Evolutionary conservation across 352 stramenopile species (phyloP).

Genomic region (Pythium biforme): DNA sequence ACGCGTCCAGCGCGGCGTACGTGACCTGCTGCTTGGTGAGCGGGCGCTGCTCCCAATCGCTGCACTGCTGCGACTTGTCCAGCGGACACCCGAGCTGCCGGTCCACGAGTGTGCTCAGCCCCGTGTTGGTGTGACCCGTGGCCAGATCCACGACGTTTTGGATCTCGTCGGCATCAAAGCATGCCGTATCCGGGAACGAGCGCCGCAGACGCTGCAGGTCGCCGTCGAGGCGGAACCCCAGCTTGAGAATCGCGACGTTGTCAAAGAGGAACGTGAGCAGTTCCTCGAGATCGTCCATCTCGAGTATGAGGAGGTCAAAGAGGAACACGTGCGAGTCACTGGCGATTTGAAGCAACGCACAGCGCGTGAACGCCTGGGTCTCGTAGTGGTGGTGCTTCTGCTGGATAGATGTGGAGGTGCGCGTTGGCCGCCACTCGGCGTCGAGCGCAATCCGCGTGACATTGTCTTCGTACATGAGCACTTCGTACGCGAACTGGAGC

Average conservation of each 20-base stretch:
- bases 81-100: slow-evolving; percentile 52
- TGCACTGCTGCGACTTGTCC: slow-evolving; percentile 65
- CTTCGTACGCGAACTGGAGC: slow-evolving; percentile 43
- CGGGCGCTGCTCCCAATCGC: slow-evolving; percentile 69
- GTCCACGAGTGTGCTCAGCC: slow-evolving; percentile 49
- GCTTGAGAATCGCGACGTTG: slow-evolving; percentile 47
- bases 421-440: slow-evolving; percentile 66
- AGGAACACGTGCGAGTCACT: slow-evolving; percentile 65
- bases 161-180: slow-evolving; percentile 45
- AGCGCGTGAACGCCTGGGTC: slow-evolving; percentile 41
- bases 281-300: slow-evolving; percentile 56
- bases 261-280: slow-evolving; percentile 52
- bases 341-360: slow-evolving; percentile 61
- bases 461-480: slow-evolving; percentile 40
- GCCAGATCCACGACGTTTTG: slow-evolving; percentile 64
- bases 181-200: slow-evolving; percentile 52
- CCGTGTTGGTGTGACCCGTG: slow-evolving; percentile 24
- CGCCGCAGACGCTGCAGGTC: slow-evolving; percentile 65
- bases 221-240: slow-evolving; percentile 61
- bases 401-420: neutral
- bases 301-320: slow-evolving; percentile 50
- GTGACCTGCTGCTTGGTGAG: slow-evolving; percentile 52
- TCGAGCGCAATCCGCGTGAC: slow-evolving; percentile 51
- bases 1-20: slow-evolving; percentile 74
- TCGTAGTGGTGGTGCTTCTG: neutral